These are phyloP conservation scores for Neckera pumila DNA, from an alignment of 225 moss, liverwort and hornwort species.

Conservation along the genomic window DNA sequence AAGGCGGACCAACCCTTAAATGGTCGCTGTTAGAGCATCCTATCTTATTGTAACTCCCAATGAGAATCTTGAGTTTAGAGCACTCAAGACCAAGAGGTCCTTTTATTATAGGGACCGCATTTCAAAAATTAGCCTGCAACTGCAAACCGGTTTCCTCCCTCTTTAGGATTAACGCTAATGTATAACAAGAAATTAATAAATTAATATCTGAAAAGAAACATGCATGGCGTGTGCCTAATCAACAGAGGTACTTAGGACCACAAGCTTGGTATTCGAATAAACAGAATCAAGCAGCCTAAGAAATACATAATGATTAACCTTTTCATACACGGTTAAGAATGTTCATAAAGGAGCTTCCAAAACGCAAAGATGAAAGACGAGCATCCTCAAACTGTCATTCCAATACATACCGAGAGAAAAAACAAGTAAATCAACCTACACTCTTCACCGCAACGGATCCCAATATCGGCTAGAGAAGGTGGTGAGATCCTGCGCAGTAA, in stretches of 20 bases:
- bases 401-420: too few species aligned
- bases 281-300: background rate
- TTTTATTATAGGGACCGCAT: too few species aligned
- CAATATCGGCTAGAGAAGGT: too few species aligned
- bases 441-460: too few species aligned
- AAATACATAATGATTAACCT: background rate
- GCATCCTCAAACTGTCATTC: too few species aligned
- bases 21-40: too few species aligned
- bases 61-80: background rate
- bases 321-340: background rate
- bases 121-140: background rate
- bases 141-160: background rate
- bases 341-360: background rate
- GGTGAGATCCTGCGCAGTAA: too few species aligned
- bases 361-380: background rate
- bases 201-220: background rate
- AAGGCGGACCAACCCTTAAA: too few species aligned
- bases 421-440: too few species aligned
- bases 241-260: background rate
- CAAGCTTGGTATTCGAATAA: background rate
- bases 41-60: accelerated
- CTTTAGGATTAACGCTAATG: background rate
- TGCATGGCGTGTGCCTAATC: too few species aligned
- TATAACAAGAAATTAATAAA: background rate
- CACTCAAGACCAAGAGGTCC: too few species aligned